A percentile compares a stretch with the other conserved stretches of the same genome.
These are phyloP conservation scores for Scedosporium minutisporum DNA, from an alignment of 2,329 filamentous ascomycete species.

Conservation along the genomic window DNA sequence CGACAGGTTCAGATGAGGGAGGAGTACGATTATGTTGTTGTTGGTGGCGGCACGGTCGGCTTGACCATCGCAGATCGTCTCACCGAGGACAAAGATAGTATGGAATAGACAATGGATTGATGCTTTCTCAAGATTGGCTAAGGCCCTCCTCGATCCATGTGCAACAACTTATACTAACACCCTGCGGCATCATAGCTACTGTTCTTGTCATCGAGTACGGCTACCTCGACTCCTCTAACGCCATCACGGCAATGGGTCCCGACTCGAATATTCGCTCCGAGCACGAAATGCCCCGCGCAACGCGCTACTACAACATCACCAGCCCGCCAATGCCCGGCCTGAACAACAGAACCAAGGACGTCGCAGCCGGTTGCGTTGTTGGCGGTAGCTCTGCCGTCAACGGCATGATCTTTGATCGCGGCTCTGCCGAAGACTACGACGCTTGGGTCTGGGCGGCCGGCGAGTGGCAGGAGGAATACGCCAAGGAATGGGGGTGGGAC, in stretches of 20 bases:
- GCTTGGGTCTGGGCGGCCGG: constrained; percentile 11
- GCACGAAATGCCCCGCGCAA: constrained; percentile 12
- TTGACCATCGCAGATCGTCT: constrained; percentile 11
- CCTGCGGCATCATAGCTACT: constrained; percentile 3
- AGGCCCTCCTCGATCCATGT: background rate
- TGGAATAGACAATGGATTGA: background rate
- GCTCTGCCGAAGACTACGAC: constrained; percentile 11
- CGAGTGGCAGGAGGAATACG: constrained; percentile 3
- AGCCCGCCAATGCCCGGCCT: constrained; percentile 14
- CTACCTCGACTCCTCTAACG: constrained; percentile 9
- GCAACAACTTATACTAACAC: background rate
- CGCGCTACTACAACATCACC: constrained; percentile 16
- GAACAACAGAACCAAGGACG: constrained; percentile 11
- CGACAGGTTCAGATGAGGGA: background rate
- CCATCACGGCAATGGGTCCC: constrained; percentile 6
- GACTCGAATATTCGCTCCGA: constrained; percentile 1
- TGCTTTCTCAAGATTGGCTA: background rate
- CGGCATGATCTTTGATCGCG: constrained; percentile 11
- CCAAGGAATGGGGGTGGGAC: constrained; percentile 5
- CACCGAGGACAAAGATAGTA: constrained; percentile 10
- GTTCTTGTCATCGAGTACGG: constrained; percentile 15
- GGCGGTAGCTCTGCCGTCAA: constrained; percentile 12
- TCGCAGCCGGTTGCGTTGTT: constrained; percentile 8
- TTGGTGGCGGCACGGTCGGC: constrained; percentile 12
- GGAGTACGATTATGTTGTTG: constrained; percentile 14